Percentiles rank a stretch among this genome's conserved stretches.
Conservation (phyloP, 768 basidiomycete species). For the Asterophora parasitica region DNA sequence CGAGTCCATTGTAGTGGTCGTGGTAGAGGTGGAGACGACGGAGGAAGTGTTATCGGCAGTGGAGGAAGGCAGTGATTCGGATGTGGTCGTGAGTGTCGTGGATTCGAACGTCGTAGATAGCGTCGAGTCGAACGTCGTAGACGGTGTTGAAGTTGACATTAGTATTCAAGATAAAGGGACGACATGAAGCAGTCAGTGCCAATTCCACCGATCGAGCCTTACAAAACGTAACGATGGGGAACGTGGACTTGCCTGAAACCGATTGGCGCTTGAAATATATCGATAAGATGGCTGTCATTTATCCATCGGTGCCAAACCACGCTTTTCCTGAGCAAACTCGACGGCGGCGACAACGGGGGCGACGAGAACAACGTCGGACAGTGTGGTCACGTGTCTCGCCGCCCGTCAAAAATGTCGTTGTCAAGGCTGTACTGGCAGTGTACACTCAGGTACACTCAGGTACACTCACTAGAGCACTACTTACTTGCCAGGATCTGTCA, state of each 20-base stretch:
- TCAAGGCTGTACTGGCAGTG: too few species aligned
- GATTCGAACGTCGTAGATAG: too few species aligned
- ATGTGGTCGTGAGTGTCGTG: too few species aligned
- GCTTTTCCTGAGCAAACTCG: background rate
- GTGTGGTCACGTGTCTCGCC: too few species aligned
- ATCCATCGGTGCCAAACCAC: slow-evolving; percentile 20
- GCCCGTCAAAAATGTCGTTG: too few species aligned
- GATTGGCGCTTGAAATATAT: slow-evolving; percentile 2
- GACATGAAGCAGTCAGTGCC: slow-evolving; percentile 13
- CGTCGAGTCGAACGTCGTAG: slow-evolving; percentile 3
- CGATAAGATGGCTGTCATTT: slow-evolving; percentile 19
- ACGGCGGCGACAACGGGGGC: too few species aligned
- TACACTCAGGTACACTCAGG: too few species aligned
- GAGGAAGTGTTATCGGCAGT: background rate
- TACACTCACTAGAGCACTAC: too few species aligned
- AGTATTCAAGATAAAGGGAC: slow-evolving; percentile 12
- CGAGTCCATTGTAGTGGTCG: slow-evolving; percentile 12
- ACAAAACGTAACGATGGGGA: slow-evolving; percentile 9
- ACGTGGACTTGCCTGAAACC: slow-evolving; percentile 13
- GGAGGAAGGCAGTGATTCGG: too few species aligned
- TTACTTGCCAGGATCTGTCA: too few species aligned
- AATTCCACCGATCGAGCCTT: slow-evolving; percentile 1
- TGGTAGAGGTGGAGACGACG: slow-evolving; percentile 12
- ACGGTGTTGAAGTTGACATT: slow-evolving; percentile 12
- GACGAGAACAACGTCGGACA: too few species aligned